Base-by-base conservation (phyloP, 371 early-diverging fungal species). In the Rhizomucor pusillus region DNA sequence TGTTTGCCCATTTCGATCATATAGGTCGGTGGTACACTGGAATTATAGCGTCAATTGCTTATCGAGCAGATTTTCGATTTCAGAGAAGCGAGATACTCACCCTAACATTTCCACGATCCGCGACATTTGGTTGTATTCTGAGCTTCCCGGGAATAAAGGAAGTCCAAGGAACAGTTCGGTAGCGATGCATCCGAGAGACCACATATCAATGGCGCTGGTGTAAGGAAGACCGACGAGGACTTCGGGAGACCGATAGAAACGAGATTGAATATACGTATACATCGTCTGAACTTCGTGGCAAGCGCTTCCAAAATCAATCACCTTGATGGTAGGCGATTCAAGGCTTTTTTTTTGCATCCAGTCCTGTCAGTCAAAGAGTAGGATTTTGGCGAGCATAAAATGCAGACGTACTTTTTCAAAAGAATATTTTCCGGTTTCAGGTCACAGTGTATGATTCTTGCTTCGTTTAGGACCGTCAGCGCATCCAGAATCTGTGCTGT, bases 301-400 rank as follows among this genome's bases (percentile, higher is more conserved):
- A 0, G 99, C 96, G 2, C 94, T 94, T n/a, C 99, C 99, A 80
- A 98, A 98, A 79, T 99, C 99, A 56, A 99, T 98, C n/a, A 99
- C 93, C 71, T 99, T 99, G 67, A 99, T 86, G 10, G 88, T 81
- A 0, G 95, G 87, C n/a, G 87, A 87, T 58, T 90, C 86, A 59
- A 90, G 77, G 56, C 90, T 88, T 47, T 11, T 39, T 14, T 14
- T n/a, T n/a, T n/a, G n/a, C 0, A 44, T 16, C 1, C 20, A 11
- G 22, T 9, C 5, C 11, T 33, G 23, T 35, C 5, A 22, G 40
- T 50, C 11, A 16, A 39, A 41, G 33, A n/a, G n/a, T n/a, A n/a
- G n/a, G n/a, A n/a, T n/a, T n/a, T n/a, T n/a, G n/a, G n/a, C n/a
- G n/a, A n/a, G n/a, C n/a, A n/a, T n/a, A n/a, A n/a, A 1, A 23